A percentile compares a stretch with the other conserved stretches of the same genome.
phyloP scores from a whole-genome alignment of 2,329 filamentous ascomycete genomes.

The Colletotrichum paranaense region DNA sequence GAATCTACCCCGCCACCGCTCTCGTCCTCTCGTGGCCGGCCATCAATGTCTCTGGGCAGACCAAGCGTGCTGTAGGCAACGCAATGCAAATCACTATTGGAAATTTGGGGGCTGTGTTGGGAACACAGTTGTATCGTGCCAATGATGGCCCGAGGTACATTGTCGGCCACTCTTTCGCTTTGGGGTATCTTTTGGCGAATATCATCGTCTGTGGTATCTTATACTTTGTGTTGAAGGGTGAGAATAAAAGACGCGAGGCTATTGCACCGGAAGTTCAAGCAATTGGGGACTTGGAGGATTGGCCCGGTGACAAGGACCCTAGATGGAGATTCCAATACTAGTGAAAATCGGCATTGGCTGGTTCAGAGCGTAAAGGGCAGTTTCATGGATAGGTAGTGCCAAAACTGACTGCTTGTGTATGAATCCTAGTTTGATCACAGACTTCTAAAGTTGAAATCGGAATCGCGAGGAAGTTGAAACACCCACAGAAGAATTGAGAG shows the following conservation, averaged over 20 bases:
- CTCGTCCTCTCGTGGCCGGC: slow-evolving; percentile 77
- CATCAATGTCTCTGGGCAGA: slow-evolving; percentile 78
- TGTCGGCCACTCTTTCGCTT: slow-evolving; percentile 74
- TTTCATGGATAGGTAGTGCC: background rate
- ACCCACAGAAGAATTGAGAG: too few species aligned
- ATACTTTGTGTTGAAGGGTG: slow-evolving; percentile 64
- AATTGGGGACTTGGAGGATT: slow-evolving; percentile 63
- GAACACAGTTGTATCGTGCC: slow-evolving; percentile 75
- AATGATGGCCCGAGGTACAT: slow-evolving; percentile 71
- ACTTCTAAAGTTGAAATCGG: too few species aligned
- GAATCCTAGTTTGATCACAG: background rate
- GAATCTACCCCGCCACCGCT: slow-evolving; percentile 74
- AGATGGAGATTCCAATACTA: slow-evolving; percentile 75
- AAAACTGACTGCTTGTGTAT: background rate
- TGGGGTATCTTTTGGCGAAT: slow-evolving; percentile 73
- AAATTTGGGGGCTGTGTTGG: slow-evolving; percentile 75
- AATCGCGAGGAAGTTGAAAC: too few species aligned
- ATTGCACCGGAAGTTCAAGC: slow-evolving; percentile 57
- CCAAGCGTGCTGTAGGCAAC: slow-evolving; percentile 75
- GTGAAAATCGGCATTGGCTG: background rate
- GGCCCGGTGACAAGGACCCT: slow-evolving; percentile 71
- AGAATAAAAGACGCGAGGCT: slow-evolving; percentile 66
- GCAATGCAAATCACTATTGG: slow-evolving; percentile 80
- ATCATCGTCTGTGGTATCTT: slow-evolving; percentile 63
- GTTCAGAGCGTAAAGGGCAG: too few species aligned